Percentiles rank a stretch among this genome's conserved stretches.
phyloP scores from a whole-genome alignment of 1,284 basidiomycete species.

The Rhodofomes roseus region DNA sequence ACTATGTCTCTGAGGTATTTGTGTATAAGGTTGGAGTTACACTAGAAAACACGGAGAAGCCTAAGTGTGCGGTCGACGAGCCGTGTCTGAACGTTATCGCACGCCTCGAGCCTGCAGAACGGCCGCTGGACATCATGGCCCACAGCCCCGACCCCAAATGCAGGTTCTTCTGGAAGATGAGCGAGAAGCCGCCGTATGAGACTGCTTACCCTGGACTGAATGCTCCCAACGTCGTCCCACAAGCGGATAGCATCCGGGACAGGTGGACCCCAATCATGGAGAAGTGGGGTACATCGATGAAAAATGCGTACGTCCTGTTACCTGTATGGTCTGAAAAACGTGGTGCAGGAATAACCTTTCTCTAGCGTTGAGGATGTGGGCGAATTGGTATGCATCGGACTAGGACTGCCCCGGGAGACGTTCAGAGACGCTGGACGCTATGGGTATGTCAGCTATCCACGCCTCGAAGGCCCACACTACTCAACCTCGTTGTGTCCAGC shows the following conservation, averaged over 20 bases:
- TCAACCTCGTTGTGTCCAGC: constrained; percentile 35
- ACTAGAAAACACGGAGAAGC: constrained; percentile 90
- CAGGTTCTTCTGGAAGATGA: constrained; percentile 91
- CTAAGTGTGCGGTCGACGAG: constrained; percentile 78
- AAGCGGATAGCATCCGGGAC: constrained; percentile 46
- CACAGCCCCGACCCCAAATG: constrained; percentile 89
- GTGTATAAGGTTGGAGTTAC: constrained; percentile 69
- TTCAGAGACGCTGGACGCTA: constrained; percentile 80
- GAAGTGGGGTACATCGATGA: constrained; percentile 85
- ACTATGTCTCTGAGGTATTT: not conserved
- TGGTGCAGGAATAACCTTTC: not conserved
- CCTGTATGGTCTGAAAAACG: not conserved
- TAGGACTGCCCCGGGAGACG: constrained; percentile 63
- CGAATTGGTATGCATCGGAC: constrained; percentile 79
- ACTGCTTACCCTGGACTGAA: constrained; percentile 74
- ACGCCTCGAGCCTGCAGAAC: constrained; percentile 66
- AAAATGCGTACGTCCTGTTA: constrained; percentile 69
- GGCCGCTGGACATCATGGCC: constrained; percentile 77
- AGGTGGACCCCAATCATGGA: constrained; percentile 71
- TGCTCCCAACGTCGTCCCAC: constrained; percentile 78
- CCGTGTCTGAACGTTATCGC: constrained; percentile 72
- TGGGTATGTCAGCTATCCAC: constrained; percentile 47
- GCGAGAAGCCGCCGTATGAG: constrained; percentile 68
- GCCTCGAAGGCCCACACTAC: not conserved
- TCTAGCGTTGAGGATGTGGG: constrained; percentile 74